These are phyloP conservation scores for Talaromyces thailandensis DNA, from an alignment of 495 filamentous ascomycete species.

Conservation along the genomic window DNA sequence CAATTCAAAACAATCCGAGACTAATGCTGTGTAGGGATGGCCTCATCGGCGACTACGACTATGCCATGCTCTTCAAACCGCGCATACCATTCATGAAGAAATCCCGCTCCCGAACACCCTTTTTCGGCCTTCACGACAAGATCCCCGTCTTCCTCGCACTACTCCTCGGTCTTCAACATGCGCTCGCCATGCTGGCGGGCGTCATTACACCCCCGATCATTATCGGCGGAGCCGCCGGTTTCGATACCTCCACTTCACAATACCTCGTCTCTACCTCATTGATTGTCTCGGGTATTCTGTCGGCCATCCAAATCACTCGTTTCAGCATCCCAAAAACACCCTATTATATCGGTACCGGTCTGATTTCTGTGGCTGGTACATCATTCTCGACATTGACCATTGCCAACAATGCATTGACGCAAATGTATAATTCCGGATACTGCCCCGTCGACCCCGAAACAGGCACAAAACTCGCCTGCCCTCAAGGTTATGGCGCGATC, in stretches of 20 bases:
- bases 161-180: slow-evolving; percentile 63
- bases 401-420: slow-evolving; percentile 62
- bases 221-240: slow-evolving; percentile 51
- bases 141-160: slow-evolving; percentile 75
- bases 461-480: slow-evolving; percentile 60
- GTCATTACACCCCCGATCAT: slow-evolving; percentile 70
- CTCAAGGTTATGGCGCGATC: slow-evolving; percentile 76
- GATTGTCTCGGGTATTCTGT: slow-evolving; percentile 77
- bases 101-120: slow-evolving; percentile 54
- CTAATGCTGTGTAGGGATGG: slow-evolving; percentile 42
- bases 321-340: slow-evolving; percentile 72
- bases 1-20: no score
- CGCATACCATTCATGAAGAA: slow-evolving; percentile 78
- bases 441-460: slow-evolving; percentile 60
- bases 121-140: slow-evolving; percentile 78
- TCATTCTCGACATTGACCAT: slow-evolving; percentile 85
- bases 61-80: slow-evolving; percentile 67
- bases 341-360: slow-evolving; percentile 80
- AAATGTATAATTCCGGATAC: slow-evolving; percentile 79
- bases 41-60: slow-evolving; percentile 79
- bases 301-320: slow-evolving; percentile 74
- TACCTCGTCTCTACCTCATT: slow-evolving; percentile 87
- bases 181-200: slow-evolving; percentile 58
- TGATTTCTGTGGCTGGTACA: slow-evolving; percentile 85
- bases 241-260: slow-evolving; percentile 41